Conservation (phyloP, 805 yeast species). For the Nakazawaea pomicola region DNA sequence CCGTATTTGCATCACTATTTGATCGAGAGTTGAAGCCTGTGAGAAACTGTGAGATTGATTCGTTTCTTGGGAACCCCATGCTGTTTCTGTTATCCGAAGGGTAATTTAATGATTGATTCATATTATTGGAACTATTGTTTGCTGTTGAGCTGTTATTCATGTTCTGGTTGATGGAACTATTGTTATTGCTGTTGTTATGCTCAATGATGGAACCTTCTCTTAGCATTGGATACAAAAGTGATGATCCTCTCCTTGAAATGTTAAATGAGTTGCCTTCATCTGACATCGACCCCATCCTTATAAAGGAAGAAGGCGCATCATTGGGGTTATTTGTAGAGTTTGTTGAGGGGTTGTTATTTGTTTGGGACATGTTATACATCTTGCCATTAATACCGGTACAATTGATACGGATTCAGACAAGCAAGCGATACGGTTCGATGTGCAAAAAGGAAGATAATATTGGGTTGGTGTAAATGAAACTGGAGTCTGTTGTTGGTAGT, state of each 20-base stretch:
- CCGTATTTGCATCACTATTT: slow-evolving; percentile 1
- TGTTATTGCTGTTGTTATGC: slow-evolving; percentile 1
- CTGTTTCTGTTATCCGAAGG: background rate
- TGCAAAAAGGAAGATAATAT: too few species aligned
- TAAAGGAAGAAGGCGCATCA: slow-evolving; percentile 12
- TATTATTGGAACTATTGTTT: background rate
- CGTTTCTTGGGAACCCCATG: slow-evolving; percentile 7
- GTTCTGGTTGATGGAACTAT: too few species aligned
- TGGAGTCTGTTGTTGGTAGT: too few species aligned
- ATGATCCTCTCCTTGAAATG: slow-evolving; percentile 21
- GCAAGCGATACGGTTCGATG: too few species aligned
- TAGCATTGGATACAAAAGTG: slow-evolving; percentile 19
- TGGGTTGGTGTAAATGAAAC: too few species aligned
- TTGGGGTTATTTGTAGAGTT: slow-evolving; percentile 11
- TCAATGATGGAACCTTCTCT: slow-evolving; percentile 9
- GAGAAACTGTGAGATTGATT: slow-evolving; percentile 12
- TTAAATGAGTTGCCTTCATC: slow-evolving; percentile 21
- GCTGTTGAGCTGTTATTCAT: background rate
- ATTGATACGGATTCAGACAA: too few species aligned
- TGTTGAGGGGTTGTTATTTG: slow-evolving; percentile 6
- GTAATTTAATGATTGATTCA: background rate
- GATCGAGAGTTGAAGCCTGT: slow-evolving; percentile 9
- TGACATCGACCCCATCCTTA: slow-evolving; percentile 19
- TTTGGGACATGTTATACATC: slow-evolving; percentile 13
- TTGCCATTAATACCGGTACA: too few species aligned